Percentiles rank a stretch among this genome's conserved stretches.
Evolutionary conservation across 768 basidiomycete genomes (phyloP).

Genomic region (Arthromyces matolae): DNA sequence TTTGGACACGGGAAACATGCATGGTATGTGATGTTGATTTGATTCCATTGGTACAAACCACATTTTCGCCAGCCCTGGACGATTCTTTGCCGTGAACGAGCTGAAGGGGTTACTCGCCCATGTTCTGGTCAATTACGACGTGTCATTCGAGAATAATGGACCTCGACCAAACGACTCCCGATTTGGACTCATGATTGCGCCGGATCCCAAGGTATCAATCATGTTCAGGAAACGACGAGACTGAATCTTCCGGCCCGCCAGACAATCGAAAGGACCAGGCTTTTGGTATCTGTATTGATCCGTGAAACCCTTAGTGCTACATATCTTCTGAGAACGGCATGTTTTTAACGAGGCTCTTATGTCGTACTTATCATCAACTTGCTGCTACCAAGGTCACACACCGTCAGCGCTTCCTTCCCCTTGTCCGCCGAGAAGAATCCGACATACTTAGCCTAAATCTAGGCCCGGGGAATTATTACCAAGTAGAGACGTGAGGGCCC

Average conservation of each 20-base stretch:
- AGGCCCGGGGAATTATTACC: no score
- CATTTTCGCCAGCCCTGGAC: slow-evolving; percentile 28
- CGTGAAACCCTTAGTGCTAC: no score
- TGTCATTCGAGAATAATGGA: slow-evolving; percentile 19
- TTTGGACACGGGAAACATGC: slow-evolving; percentile 12
- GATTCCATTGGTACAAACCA: not conserved
- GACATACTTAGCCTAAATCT: no score
- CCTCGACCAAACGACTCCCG: not conserved
- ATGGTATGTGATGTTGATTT: not conserved
- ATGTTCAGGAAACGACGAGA: slow-evolving; percentile 28
- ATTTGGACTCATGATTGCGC: slow-evolving; percentile 14
- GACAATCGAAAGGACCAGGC: not conserved
- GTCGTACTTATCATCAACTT: no score
- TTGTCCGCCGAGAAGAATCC: no score
- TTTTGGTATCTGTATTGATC: no score
- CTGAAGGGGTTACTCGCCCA: slow-evolving; percentile 35
- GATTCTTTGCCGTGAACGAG: slow-evolving; percentile 38
- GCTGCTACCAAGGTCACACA: no score
- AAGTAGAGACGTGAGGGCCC: no score
- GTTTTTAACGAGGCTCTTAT: no score
- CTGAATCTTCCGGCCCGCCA: not conserved
- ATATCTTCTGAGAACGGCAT: no score
- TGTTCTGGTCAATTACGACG: slow-evolving; percentile 35
- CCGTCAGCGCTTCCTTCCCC: no score
- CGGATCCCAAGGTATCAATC: slow-evolving; percentile 31